Conservation (phyloP, 495 filamentous ascomycete genomes). For the Glonium stellatum region DNA sequence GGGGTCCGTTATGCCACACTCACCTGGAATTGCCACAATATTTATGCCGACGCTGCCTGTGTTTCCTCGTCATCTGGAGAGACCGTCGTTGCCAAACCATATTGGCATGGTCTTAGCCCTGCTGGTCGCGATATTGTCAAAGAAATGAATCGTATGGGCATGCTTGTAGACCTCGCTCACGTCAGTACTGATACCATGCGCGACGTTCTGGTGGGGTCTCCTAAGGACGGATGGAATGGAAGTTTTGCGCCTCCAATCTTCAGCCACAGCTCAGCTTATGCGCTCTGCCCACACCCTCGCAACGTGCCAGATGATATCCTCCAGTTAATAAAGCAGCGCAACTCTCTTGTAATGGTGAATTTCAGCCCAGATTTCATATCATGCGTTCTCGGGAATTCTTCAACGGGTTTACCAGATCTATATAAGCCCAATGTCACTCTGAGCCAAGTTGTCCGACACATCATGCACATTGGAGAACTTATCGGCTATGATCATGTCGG, state of each 20-base stretch:
- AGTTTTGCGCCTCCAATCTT: slow-evolving; percentile 63
- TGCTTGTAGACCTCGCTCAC: slow-evolving; percentile 72
- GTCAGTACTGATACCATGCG: slow-evolving; percentile 62
- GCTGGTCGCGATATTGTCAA: slow-evolving; percentile 58
- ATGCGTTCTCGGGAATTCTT: slow-evolving; percentile 47
- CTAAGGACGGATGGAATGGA: slow-evolving; percentile 40
- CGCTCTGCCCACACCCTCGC: slow-evolving; percentile 61
- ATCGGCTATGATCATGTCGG: slow-evolving; percentile 73
- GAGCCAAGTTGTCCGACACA: slow-evolving; percentile 67
- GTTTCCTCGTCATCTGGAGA: slow-evolving; percentile 32
- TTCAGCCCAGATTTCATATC: slow-evolving; percentile 76
- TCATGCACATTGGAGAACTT: slow-evolving; percentile 59
- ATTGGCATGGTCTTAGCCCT: slow-evolving; percentile 51
- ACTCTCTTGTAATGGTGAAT: slow-evolving; percentile 68
- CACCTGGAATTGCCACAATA: slow-evolving; percentile 91
- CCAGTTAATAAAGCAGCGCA: slow-evolving; percentile 50
- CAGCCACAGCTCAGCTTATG: slow-evolving; percentile 60
- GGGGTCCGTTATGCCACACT: slow-evolving; percentile 90
- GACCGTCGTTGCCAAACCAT: slow-evolving; percentile 34
- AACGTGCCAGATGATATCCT: slow-evolving; percentile 70
- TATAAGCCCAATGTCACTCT: slow-evolving; percentile 65
- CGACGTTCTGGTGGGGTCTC: slow-evolving; percentile 51
- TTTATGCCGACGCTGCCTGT: slow-evolving; percentile 78
- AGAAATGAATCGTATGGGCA: slow-evolving; percentile 77
- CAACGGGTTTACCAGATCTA: slow-evolving; percentile 32